Percentiles rank a stretch among this genome's conserved stretches.
Evolutionary conservation across 2,329 filamentous ascomycete genomes (phyloP).

Genomic region (Colletotrichum tamarilloi): DNA sequence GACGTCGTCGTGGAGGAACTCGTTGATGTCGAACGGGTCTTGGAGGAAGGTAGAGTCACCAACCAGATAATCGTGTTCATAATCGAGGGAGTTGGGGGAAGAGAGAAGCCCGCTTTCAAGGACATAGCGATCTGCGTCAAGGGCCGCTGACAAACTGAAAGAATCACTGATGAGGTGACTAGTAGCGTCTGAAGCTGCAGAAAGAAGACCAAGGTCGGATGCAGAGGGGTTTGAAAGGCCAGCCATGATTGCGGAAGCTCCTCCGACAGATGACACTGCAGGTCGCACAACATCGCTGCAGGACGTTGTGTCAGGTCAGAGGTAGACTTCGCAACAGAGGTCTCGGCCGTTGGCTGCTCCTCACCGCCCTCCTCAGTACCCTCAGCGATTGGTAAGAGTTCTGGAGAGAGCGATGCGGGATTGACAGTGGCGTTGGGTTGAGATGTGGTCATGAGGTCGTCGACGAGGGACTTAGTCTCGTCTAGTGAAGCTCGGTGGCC

Average conservation of each 20-base stretch:
- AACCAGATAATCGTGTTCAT: conserved; percentile 76
- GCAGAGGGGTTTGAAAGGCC: conserved; percentile 55
- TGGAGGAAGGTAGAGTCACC: conserved; percentile 63
- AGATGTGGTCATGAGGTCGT: conserved; percentile 56
- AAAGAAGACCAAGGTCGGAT: conserved; percentile 54
- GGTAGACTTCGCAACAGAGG: conserved; percentile 47
- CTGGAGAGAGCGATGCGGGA: conserved; percentile 70
- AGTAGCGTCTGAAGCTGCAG: conserved; percentile 70
- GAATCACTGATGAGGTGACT: conserved; percentile 75
- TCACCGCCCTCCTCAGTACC: conserved; percentile 43
- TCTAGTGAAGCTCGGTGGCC: conserved; percentile 45
- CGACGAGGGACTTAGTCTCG: conserved; percentile 50
- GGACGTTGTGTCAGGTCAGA: conserved; percentile 99
- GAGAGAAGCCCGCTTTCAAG: conserved; percentile 81
- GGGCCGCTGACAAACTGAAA: conserved; percentile 75
- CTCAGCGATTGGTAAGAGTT: conserved; percentile 64
- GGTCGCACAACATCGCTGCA: conserved; percentile 99
- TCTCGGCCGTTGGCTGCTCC: conserved; percentile 40
- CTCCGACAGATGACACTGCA: conserved; percentile 99
- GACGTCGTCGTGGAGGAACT: conserved; percentile 67
- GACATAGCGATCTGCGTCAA: conserved; percentile 80
- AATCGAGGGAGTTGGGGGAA: conserved; percentile 75
- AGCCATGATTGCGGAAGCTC: conserved; percentile 62
- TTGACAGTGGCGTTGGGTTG: conserved; percentile 64
- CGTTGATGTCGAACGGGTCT: conserved; percentile 62